Conservation (phyloP, 257 asterid species). For the Craterostigma plantagineum region DNA sequence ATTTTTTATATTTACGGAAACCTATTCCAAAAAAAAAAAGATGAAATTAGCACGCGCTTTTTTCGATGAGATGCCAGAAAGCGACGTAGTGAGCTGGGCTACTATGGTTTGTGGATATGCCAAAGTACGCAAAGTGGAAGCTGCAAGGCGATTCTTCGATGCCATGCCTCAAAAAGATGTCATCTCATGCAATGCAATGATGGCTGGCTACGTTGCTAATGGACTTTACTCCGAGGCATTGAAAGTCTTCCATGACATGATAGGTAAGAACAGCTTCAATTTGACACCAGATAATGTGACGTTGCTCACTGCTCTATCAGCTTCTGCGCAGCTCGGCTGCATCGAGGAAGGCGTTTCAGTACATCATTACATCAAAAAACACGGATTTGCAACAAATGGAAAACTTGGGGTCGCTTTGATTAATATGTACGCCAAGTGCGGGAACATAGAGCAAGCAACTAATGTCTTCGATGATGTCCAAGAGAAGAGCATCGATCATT, state of each 20-base stretch:
- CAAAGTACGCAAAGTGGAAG: slow-evolving; percentile 29
- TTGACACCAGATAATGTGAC: slow-evolving; percentile 51
- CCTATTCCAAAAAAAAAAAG: no score
- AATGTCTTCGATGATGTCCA: slow-evolving; percentile 29
- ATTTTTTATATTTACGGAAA: no score
- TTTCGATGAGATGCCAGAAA: slow-evolving; percentile 43
- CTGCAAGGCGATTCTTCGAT: slow-evolving; percentile 50
- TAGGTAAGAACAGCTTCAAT: slow-evolving; percentile 10
- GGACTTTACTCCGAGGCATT: slow-evolving; percentile 41
- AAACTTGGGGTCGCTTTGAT: slow-evolving; percentile 61
- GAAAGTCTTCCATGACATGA: slow-evolving; percentile 46
- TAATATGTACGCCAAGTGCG: slow-evolving; percentile 85
- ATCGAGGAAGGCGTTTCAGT: slow-evolving; percentile 38
- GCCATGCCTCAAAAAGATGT: slow-evolving; percentile 66
- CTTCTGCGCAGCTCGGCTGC: slow-evolving; percentile 46
- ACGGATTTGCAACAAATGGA: slow-evolving; percentile 25
- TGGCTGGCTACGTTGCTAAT: slow-evolving; percentile 61
- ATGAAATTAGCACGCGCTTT: slow-evolving; percentile 29
- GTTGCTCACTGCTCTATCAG: slow-evolving; percentile 53
- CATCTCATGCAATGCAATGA: slow-evolving; percentile 74
- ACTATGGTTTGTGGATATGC: slow-evolving; percentile 68
- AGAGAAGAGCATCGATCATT: slow-evolving; percentile 43
- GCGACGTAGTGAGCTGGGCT: slow-evolving; percentile 70
- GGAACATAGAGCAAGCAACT: slow-evolving; percentile 43
- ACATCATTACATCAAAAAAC: slow-evolving; percentile 26